These are phyloP conservation scores for Asterionellopsis glacialis DNA, from an alignment of 108 stramenopile species.

Conservation along the genomic window DNA sequence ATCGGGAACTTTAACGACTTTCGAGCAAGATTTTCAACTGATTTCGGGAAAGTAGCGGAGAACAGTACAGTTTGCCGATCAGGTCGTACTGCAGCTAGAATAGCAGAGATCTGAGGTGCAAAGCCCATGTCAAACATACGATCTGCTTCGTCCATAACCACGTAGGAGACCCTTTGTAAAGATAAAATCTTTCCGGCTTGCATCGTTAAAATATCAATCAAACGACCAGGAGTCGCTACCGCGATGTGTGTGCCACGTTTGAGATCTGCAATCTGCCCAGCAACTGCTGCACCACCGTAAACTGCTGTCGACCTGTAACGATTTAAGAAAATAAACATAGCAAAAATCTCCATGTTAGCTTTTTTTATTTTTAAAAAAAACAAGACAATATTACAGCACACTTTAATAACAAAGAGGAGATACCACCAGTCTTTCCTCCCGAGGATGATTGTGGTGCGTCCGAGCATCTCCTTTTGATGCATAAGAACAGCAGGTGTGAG, in stretches of 20 bases:
- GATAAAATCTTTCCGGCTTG: constrained; percentile 93
- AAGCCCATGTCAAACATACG: constrained; percentile 99
- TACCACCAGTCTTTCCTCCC: not conserved
- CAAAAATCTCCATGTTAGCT: not conserved
- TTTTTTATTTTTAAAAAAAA: not conserved
- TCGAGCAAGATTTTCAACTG: constrained; percentile 88
- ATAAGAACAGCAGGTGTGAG: no score
- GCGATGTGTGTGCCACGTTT: constrained; percentile 96
- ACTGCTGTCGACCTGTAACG: constrained; percentile 76
- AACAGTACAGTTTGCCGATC: constrained; percentile 96
- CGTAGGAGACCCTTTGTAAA: constrained; percentile 89
- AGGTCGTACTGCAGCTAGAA: constrained; percentile 89
- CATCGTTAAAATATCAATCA: constrained; percentile 99
- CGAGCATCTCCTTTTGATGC: no score
- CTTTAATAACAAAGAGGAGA: not conserved
- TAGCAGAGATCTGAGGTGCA: constrained; percentile 94
- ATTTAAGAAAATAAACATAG: not conserved
- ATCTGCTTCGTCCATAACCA: constrained; percentile 98
- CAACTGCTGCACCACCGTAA: constrained; percentile 97
- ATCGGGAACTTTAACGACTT: constrained; percentile 86
- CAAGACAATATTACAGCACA: not conserved
- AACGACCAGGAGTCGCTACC: constrained; percentile 95
- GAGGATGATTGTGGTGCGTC: no score
- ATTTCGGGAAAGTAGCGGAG: constrained; percentile 97
- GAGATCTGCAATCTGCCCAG: constrained; percentile 95